Percentiles rank a stretch among this genome's conserved stretches.
Evolutionary conservation across 2,329 filamentous ascomycete genomes (phyloP).

Genomic region (Colletotrichum viniferum): DNA sequence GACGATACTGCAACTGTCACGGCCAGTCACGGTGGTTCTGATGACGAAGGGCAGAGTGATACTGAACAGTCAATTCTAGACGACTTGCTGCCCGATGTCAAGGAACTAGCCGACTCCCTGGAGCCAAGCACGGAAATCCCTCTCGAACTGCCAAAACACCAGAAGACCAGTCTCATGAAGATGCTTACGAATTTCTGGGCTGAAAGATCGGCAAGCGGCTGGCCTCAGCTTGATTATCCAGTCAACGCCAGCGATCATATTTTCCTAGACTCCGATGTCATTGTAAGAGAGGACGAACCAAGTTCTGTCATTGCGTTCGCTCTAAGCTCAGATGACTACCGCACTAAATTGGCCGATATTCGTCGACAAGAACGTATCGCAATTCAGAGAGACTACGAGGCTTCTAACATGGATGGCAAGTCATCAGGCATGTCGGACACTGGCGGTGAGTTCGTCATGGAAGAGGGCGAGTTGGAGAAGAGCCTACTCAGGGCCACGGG

Average conservation of each 20-base stretch:
- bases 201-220: conserved; percentile 93
- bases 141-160: conserved; percentile 85
- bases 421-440: conserved; percentile 38
- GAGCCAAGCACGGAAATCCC: conserved; percentile 65
- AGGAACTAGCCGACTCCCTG: conserved; percentile 66
- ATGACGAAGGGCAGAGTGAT: conserved; percentile 75
- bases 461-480: conserved; percentile 80
- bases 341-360: conserved; percentile 75
- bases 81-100: conserved; percentile 68
- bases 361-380: conserved; percentile 26
- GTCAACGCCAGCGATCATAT: conserved; percentile 89
- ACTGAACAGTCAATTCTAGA: conserved; percentile 72
- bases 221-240: conserved; percentile 91
- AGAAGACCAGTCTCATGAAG: conserved; percentile 92
- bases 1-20: conserved; percentile 42
- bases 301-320: conserved; percentile 96
- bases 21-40: conserved; percentile 65
- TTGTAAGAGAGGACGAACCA: conserved; percentile 95
- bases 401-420: conserved; percentile 30
- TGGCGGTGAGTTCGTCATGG: conserved; percentile 40
- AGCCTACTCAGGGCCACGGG: conserved; percentile 84
- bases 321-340: conserved; percentile 86
- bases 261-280: conserved; percentile 95
- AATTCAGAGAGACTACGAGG: conserved; percentile 21
- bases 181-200: conserved; percentile 98